A percentile compares a stretch with the other conserved stretches of the same genome.
These are phyloP conservation scores for Neofusicoccum kwambonambiense DNA, from an alignment of 2,329 filamentous ascomycete genomes.

Conservation along the genomic window DNA sequence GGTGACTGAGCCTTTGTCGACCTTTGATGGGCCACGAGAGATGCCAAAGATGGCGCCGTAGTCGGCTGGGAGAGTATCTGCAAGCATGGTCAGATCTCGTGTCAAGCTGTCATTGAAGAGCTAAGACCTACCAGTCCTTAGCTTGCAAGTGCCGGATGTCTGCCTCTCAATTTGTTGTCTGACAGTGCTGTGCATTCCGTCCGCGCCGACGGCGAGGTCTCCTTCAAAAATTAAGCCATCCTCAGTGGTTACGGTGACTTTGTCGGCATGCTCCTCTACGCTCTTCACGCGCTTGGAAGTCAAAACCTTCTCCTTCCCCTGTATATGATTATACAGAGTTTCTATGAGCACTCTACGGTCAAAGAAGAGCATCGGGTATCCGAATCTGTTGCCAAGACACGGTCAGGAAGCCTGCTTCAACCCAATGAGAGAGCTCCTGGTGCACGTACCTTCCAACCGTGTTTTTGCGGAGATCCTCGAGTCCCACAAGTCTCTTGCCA, in stretches of 20 bases:
- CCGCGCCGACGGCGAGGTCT: constrained; percentile 16
- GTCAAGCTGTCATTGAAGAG: no score
- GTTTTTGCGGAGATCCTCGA: background rate
- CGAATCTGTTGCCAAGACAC: background rate
- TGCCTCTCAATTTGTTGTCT: background rate
- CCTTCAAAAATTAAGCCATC: constrained; percentile 15
- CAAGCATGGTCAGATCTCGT: background rate
- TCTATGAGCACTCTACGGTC: constrained; percentile 27
- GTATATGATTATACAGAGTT: constrained; percentile 25
- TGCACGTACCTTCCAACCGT: background rate
- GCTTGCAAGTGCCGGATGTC: no score
- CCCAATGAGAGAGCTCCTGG: no score
- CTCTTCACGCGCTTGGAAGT: constrained; percentile 17
- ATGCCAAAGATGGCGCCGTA: background rate
- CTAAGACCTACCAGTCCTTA: background rate
- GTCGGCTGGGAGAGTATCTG: background rate
- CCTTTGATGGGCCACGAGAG: background rate
- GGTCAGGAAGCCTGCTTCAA: background rate
- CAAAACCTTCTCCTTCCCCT: constrained; percentile 24
- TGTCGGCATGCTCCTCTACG: background rate
- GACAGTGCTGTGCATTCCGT: constrained; percentile 15
- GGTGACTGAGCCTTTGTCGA: background rate
- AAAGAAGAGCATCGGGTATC: constrained; percentile 21
- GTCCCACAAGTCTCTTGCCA: background rate
- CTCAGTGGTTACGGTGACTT: background rate